These are phyloP conservation scores for Falciphora oryzae DNA, from an alignment of 2,329 filamentous ascomycete species.

Conservation along the genomic window DNA sequence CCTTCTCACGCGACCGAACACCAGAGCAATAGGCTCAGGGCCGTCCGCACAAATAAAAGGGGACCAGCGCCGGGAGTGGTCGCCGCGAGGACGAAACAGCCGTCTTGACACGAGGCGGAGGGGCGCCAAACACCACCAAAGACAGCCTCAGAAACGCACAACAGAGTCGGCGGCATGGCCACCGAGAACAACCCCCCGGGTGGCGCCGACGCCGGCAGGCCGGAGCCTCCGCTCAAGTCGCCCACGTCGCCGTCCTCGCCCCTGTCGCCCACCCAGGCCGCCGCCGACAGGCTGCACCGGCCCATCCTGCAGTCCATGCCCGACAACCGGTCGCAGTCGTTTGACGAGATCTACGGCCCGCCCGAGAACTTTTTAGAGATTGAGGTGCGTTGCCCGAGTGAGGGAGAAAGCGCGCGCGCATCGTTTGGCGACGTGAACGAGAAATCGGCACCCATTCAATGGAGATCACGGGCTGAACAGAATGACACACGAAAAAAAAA, in stretches of 20 bases:
- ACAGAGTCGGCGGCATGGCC: background rate
- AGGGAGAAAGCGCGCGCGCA: constrained; percentile 14
- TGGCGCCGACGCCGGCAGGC: background rate
- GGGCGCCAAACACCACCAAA: background rate
- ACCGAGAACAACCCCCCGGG: background rate
- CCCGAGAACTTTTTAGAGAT: constrained; percentile 99
- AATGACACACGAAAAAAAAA: no score
- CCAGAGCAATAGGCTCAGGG: no score
- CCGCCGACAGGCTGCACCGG: constrained; percentile 35
- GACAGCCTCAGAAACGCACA: no score
- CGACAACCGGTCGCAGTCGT: constrained; percentile 81
- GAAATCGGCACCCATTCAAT: no score
- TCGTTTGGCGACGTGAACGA: constrained; percentile 10
- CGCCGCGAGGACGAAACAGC: no score
- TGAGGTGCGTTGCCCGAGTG: constrained; percentile 52
- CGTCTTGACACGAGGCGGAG: no score
- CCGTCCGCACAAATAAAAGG: background rate
- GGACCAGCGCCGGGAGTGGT: background rate
- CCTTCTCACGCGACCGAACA: no score
- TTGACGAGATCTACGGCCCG: constrained; percentile 97
- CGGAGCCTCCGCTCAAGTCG: constrained; percentile 17
- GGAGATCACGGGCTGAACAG: no score
- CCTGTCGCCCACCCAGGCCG: constrained; percentile 31
- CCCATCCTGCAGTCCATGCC: constrained; percentile 62
- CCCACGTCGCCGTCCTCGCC: constrained; percentile 48